These are phyloP conservation scores for Camelina sativa DNA, from an alignment of 345 rosid genomes.

Conservation along the genomic window DNA sequence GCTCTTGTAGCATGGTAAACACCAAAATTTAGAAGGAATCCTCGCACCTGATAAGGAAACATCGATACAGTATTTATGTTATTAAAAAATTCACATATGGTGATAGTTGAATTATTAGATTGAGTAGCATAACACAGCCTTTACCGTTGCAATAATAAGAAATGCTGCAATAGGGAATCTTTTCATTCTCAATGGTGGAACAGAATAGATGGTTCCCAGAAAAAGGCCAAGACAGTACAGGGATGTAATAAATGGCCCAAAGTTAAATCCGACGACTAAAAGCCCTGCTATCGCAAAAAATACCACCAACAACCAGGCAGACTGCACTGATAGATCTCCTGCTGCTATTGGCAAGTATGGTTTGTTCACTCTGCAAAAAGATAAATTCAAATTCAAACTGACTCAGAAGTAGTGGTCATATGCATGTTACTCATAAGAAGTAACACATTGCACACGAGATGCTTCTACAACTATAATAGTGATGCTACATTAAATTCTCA, in stretches of 20 bases:
- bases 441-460: slow-evolving; percentile 2
- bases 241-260: slow-evolving; percentile 80
- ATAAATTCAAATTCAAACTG: neutral
- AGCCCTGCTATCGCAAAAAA: slow-evolving; percentile 79
- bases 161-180: slow-evolving; percentile 89
- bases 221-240: slow-evolving; percentile 86
- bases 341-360: slow-evolving; percentile 98
- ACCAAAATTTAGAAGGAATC: slow-evolving; percentile 95
- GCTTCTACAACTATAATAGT: neutral
- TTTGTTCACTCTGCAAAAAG: slow-evolving; percentile 86
- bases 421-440: too few species aligned
- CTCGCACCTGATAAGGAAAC: slow-evolving; percentile 70
- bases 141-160: slow-evolving; percentile 90
- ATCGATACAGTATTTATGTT: slow-evolving; percentile 9
- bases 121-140: slow-evolving; percentile 28
- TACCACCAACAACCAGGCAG: slow-evolving; percentile 89
- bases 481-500: neutral
- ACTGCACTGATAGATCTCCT: slow-evolving; percentile 91
- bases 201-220: slow-evolving; percentile 94
- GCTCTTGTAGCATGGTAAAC: slow-evolving; percentile 92
- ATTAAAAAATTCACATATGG: neutral
- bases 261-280: slow-evolving; percentile 70
- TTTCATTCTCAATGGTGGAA: slow-evolving; percentile 96
- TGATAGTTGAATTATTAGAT: slow-evolving; percentile 14
- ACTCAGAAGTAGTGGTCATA: too few species aligned